Evolutionary conservation across 2,329 filamentous ascomycete genomes (phyloP).

Genomic region (Colletotrichum tofieldiae): DNA sequence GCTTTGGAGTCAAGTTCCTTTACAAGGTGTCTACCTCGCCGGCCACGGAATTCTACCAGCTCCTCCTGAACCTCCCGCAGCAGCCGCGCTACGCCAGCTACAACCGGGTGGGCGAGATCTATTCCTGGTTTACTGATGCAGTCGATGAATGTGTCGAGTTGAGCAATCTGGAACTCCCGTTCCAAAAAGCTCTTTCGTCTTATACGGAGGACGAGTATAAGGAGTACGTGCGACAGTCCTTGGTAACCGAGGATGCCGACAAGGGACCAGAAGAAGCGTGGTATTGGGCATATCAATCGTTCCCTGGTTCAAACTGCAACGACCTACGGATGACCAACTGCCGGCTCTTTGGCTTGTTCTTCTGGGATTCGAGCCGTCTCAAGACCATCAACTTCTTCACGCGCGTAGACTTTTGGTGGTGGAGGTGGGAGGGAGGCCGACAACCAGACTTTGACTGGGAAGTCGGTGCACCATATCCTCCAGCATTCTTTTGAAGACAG

Average conservation of each 20-base stretch:
- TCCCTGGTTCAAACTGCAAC: slow-evolving; percentile 21
- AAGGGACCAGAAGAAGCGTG: slow-evolving; percentile 38
- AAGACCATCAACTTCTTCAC: slow-evolving; percentile 39
- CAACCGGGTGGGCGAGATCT: slow-evolving; percentile 33
- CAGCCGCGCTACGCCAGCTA: slow-evolving; percentile 37
- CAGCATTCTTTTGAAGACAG: background rate
- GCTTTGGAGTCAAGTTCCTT: slow-evolving; percentile 38
- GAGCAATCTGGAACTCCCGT: slow-evolving; percentile 15
- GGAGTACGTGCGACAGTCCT: slow-evolving; percentile 16
- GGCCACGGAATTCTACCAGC: slow-evolving; percentile 26
- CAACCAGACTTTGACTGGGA: slow-evolving; percentile 40
- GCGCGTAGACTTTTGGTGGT: slow-evolving; percentile 32
- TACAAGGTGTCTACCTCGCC: slow-evolving; percentile 25
- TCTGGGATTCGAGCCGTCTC: slow-evolving; percentile 35
- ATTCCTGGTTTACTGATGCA: slow-evolving; percentile 35
- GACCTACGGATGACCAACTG: slow-evolving; percentile 37
- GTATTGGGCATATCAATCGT: slow-evolving; percentile 39
- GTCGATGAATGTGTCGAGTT: slow-evolving; percentile 29
- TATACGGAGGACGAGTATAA: slow-evolving; percentile 24
- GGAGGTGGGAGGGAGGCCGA: slow-evolving; percentile 38
- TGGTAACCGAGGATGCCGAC: slow-evolving; percentile 21
- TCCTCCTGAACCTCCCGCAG: slow-evolving; percentile 23
- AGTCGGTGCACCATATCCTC: background rate
- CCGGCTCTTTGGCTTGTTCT: slow-evolving; percentile 37
- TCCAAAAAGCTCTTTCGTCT: background rate